These are phyloP conservation scores for Cinnamomum chago DNA, from an alignment of 164 flowering plant genomes.

Conservation along the genomic window DNA sequence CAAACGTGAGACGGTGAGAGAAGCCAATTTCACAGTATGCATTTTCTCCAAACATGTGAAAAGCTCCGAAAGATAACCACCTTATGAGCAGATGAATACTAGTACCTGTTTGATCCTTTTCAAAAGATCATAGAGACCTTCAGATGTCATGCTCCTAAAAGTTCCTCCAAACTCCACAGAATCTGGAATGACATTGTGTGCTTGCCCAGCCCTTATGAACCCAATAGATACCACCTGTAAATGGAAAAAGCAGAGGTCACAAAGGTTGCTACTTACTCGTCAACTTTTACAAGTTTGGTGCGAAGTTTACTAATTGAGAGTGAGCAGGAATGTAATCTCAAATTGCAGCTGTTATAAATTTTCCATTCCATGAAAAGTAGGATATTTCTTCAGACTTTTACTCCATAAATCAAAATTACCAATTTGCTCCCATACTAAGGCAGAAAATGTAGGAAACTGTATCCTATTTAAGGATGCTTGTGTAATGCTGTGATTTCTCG, in stretches of 20 bases:
- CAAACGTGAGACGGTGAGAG: too few relatives aligned
- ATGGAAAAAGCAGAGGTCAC: neutral
- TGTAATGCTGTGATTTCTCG: too few relatives aligned
- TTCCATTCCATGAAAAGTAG: neutral
- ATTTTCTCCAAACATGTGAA: neutral
- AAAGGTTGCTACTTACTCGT: neutral
- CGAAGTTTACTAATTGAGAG: neutral
- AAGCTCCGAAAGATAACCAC: neutral
- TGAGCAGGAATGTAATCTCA: neutral
- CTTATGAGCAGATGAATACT: neutral
- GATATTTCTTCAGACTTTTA: too few relatives aligned
- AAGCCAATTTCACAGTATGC: too few relatives aligned
- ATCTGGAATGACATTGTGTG: constrained; percentile 57
- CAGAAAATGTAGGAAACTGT: neutral
- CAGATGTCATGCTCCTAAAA: constrained; percentile 48
- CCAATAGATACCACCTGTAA: constrained; percentile 63
- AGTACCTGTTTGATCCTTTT: constrained; percentile 66
- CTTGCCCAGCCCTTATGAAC: constrained; percentile 46
- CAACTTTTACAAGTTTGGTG: neutral
- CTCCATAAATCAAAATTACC: too few relatives aligned
- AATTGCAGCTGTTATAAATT: neutral
- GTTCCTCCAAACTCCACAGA: constrained; percentile 67
- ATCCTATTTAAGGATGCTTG: too few relatives aligned
- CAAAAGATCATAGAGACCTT: constrained; percentile 38
- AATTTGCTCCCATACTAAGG: neutral